These are phyloP conservation scores for Aspergillus nidulans DNA, from an alignment of 495 filamentous ascomycete species.

Conservation along the genomic window DNA sequence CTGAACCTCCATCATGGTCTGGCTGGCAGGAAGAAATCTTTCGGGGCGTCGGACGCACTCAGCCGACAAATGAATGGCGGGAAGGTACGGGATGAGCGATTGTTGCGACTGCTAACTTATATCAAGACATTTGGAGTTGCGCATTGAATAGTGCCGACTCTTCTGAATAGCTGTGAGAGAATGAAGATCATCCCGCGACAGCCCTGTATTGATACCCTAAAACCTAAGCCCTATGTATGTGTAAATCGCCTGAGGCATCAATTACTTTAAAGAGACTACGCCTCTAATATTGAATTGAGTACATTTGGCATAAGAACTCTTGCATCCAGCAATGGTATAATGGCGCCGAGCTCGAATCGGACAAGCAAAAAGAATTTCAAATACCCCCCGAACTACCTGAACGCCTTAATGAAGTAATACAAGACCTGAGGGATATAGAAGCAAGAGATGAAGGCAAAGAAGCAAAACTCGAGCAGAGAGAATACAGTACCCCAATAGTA, in stretches of 20 bases:
- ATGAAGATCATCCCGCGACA: constrained; percentile 1
- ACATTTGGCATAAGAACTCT: background rate
- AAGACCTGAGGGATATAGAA: constrained; percentile 7
- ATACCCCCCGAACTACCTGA: constrained; percentile 7
- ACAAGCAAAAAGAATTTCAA: background rate
- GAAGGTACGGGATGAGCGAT: background rate
- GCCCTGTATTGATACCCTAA: constrained; percentile 30
- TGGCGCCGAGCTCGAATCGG: background rate
- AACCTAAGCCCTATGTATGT: constrained; percentile 14
- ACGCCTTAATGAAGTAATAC: constrained; percentile 6
- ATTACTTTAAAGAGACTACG: background rate
- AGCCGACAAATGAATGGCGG: background rate
- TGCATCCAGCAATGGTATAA: background rate
- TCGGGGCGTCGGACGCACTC: background rate
- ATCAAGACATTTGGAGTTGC: background rate
- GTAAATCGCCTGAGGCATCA: background rate
- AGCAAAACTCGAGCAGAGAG: constrained; percentile 2
- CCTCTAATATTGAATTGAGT: background rate
- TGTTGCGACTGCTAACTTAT: background rate
- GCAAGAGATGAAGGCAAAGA: constrained; percentile 5
- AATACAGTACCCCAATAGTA: background rate
- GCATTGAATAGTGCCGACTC: background rate
- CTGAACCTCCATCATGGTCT: constrained; percentile 25
- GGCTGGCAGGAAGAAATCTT: background rate
- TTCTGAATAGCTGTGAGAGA: background rate